These are phyloP conservation scores for Silene coronaria DNA, from an alignment of 179 eudicot genomes.

Conservation along the genomic window DNA sequence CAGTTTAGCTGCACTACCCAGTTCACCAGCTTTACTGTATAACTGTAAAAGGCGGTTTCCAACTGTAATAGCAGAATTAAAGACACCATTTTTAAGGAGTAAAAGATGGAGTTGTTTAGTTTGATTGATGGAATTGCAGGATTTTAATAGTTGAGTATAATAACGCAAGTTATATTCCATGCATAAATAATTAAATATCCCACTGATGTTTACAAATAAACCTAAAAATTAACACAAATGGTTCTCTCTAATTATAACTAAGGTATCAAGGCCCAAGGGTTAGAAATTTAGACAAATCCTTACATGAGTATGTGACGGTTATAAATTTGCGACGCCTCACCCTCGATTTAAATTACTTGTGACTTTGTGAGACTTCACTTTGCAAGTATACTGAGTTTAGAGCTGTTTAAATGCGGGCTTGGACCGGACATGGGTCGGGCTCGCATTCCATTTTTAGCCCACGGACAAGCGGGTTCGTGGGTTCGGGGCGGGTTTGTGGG, in stretches of 20 bases:
- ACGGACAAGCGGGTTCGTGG: no score
- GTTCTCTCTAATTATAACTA: neutral
- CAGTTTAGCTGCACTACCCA: conserved; percentile 53
- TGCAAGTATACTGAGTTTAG: no score
- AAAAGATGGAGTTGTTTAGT: conserved; percentile 60
- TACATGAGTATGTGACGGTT: no score
- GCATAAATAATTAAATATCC: neutral
- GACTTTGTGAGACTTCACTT: no score
- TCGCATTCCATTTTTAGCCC: no score
- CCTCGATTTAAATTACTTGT: no score
- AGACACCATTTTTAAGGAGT: conserved; percentile 68
- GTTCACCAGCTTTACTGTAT: conserved; percentile 46
- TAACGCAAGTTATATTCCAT: conserved; percentile 50
- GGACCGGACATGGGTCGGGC: no score
- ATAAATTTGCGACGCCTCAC: no score
- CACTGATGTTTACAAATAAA: neutral
- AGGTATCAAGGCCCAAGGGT: no score
- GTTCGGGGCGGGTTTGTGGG: no score
- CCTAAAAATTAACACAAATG: neutral
- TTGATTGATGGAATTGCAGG: conserved; percentile 40
- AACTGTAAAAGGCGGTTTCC: conserved; percentile 69
- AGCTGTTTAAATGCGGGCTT: no score
- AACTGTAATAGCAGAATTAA: conserved; percentile 39
- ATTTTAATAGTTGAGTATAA: conserved; percentile 46
- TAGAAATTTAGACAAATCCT: no score